A percentile compares a stretch with the other conserved stretches of the same genome.
Evolutionary conservation across 352 stramenopile genomes (phyloP).

Genomic region (Phytophthora ohioensis): DNA sequence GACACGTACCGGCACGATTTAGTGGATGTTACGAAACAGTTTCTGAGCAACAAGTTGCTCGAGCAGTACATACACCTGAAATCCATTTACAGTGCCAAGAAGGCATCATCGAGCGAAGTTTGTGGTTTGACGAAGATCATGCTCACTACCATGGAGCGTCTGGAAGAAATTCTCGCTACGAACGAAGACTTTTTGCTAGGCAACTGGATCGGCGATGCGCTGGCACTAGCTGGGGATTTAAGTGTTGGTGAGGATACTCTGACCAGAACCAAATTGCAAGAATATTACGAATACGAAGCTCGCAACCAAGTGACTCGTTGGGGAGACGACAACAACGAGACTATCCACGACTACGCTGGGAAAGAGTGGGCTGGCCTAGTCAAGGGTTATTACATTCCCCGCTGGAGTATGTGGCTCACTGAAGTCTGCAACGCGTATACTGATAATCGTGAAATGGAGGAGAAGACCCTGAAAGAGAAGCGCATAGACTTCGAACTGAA

Average conservation of each 20-base stretch:
- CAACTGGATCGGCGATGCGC: conserved; percentile 71
- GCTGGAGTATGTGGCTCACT: conserved; percentile 78
- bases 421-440: conserved; percentile 75
- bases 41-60: conserved; percentile 69
- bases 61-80: conserved; percentile 63
- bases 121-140: conserved; percentile 51
- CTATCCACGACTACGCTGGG: conserved; percentile 78
- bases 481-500: conserved; percentile 71
- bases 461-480: conserved; percentile 46
- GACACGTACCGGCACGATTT: conserved; percentile 77
- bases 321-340: conserved; percentile 78
- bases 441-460: conserved; percentile 61
- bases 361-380: conserved; percentile 84
- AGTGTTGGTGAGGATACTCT: conserved; percentile 16
- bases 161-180: conserved; percentile 72
- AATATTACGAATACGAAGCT: conserved; percentile 84
- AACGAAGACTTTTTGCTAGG: conserved; percentile 79
- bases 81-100: conserved; percentile 49
- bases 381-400: conserved; percentile 71
- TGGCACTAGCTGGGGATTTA: conserved; percentile 47
- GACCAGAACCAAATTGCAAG: conserved; percentile 34
- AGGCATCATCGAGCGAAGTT: conserved; percentile 34
- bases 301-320: conserved; percentile 83
- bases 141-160: conserved; percentile 50
- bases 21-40: conserved; percentile 77